These are phyloP conservation scores for Cucurbita ficifolia DNA, from an alignment of 306 rosid species.

Conservation along the genomic window DNA sequence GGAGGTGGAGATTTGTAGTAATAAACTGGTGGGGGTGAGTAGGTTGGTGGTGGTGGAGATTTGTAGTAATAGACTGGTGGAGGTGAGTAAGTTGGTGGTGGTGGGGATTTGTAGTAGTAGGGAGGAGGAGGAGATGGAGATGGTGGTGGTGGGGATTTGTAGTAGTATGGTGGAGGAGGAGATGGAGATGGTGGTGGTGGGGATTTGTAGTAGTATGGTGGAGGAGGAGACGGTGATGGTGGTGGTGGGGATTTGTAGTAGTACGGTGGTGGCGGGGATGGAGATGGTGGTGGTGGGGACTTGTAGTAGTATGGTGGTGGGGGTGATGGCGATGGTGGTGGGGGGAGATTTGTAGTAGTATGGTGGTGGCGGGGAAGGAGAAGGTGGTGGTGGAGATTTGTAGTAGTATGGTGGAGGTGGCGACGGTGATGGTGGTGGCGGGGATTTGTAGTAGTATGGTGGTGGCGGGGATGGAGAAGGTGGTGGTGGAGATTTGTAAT, in stretches of 20 bases:
- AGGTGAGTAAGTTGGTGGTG: background rate
- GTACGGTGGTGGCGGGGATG: too few species aligned
- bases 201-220: too few species aligned
- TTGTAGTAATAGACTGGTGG: slow-evolving; percentile 13
- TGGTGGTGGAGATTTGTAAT: slow-evolving; percentile 53
- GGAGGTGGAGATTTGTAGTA: slow-evolving; percentile 27
- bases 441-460: slow-evolving; percentile 9
- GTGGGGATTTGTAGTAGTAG: background rate
- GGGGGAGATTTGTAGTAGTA: slow-evolving; percentile 14
- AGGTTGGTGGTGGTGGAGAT: slow-evolving; percentile 28
- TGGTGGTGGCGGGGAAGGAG: slow-evolving; percentile 14
- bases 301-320: slow-evolving; percentile 6
- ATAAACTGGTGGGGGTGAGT: slow-evolving; percentile 9
- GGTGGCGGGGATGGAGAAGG: background rate
- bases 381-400: slow-evolving; percentile 7
- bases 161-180: slow-evolving; percentile 1
- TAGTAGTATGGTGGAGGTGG: background rate
- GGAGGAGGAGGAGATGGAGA: background rate
- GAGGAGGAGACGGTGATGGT: too few species aligned
- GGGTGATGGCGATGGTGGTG: slow-evolving; percentile 10
- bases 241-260: too few species aligned
- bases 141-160: slow-evolving; percentile 17
- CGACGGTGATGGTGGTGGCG: slow-evolving; percentile 22
- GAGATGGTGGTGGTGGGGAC: too few species aligned
- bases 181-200: background rate